Evolutionary conservation across 306 rosid genomes (phyloP), one percentile per base, ranked within the genome.

Genomic region (Quercus ilex): DNA sequence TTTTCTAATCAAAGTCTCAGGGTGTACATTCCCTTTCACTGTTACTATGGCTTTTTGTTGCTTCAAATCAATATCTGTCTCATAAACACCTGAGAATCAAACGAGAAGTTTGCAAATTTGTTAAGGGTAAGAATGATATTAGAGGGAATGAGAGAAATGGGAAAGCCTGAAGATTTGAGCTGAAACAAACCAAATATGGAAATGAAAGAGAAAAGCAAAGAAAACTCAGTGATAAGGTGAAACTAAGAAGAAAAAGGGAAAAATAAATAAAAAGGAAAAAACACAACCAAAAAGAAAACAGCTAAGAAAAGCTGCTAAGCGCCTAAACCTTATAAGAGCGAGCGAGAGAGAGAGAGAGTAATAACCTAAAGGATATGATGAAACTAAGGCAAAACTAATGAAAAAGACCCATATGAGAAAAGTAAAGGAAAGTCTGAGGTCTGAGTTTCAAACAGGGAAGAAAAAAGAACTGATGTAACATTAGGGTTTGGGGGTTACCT

Each of bases 1-100:
- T 35, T 65, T 88, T 70, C 81, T 92, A 1, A 92, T 90, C 89
- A 94, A 49, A 17, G 88, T 85, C 26, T 87, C 87, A 5, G 85
- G 69, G 63, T 86, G 87, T 8, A 90, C 87, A 74, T 80, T 85
- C n/a, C 95, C 96, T 21, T 80, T 85, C n/a, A 93, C 96, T n/a
- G 55, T 86, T 13, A 94, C 92, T 0, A 71, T 78, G 5, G 86
- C 93, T 70, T 79, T 94, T 19, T 92, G 98, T 25, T 88, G 90
- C 85, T 41, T 86, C 86, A 85, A 71, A 83, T 94, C 98, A 0
- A 92, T 85, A 30, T 84, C 67, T 10, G 85, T 85, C 18, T 58
- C 68, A 78, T 88, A 90, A 75, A 92, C 97, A 25, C 98, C 97
- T 94, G 89, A 17, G 79, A 76, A 72, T 26, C 46, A 14, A 64